Percentiles rank a stretch among this genome's conserved stretches.
Conservation (phyloP, 2,329 filamentous ascomycete species). For the Penicillium rolfsii region DNA sequence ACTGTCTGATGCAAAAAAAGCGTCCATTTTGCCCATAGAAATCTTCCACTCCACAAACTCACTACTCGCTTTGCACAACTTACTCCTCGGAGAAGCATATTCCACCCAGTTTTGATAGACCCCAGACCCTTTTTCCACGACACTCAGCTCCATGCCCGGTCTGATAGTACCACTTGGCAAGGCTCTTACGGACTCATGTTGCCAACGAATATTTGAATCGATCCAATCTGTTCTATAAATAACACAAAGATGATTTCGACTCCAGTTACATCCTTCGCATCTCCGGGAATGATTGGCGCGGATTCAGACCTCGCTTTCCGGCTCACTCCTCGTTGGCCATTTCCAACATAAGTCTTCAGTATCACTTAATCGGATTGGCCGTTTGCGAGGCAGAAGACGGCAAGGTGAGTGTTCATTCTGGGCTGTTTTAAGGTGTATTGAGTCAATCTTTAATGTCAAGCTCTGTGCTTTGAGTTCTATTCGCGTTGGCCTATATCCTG, state of each 20-base stretch:
- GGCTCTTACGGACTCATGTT: conserved; percentile 40
- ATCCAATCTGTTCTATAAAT: conserved; percentile 28
- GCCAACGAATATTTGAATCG: conserved; percentile 50
- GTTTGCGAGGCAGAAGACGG: conserved; percentile 44
- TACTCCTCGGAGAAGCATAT: conserved; percentile 43
- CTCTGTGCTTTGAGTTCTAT: not conserved
- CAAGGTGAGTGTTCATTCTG: conserved; percentile 46
- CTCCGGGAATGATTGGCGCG: conserved; percentile 40
- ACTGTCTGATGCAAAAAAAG: no score
- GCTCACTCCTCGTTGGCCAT: not conserved
- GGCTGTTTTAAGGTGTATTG: not conserved
- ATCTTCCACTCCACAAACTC: conserved; percentile 40
- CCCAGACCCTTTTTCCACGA: conserved; percentile 44
- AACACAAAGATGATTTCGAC: conserved; percentile 46
- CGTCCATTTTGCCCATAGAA: no score
- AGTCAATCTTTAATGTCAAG: not conserved
- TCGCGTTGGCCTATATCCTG: not conserved
- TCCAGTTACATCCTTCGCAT: conserved; percentile 35
- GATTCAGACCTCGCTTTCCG: conserved; percentile 42
- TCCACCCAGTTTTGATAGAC: conserved; percentile 45
- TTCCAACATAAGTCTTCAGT: conserved; percentile 38
- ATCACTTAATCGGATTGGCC: conserved; percentile 42
- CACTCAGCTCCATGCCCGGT: conserved; percentile 45
- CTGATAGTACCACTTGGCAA: conserved; percentile 38
- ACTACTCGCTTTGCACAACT: conserved; percentile 51